These are phyloP conservation scores for Pascua guehoae DNA, from an alignment of 1,284 basidiomycete species.

Conservation along the genomic window DNA sequence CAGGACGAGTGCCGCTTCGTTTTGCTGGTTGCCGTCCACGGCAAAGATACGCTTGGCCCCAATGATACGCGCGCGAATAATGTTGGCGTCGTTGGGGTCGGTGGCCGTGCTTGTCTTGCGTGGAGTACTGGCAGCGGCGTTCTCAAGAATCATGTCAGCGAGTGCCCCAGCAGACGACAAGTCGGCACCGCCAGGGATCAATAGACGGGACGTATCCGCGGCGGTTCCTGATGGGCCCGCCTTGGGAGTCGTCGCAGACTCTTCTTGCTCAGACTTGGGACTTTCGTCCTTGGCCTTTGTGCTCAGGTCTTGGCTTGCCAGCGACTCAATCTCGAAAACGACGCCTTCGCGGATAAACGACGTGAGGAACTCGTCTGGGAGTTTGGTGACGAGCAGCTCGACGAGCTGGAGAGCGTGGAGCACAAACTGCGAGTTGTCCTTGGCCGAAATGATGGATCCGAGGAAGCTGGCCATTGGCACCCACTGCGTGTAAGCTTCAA, in stretches of 20 bases:
- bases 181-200: conserved; percentile 23
- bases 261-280: conserved; percentile 6
- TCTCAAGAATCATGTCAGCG: conserved; percentile 42
- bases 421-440: conserved; percentile 78
- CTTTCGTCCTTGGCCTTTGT: conserved; percentile 14
- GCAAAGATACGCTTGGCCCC: conserved; percentile 62
- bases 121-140: conserved; percentile 38
- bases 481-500: conserved; percentile 53
- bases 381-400: conserved; percentile 77
- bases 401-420: conserved; percentile 85
- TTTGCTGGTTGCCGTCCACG: conserved; percentile 58
- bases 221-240: too few relatives aligned
- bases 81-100: conserved; percentile 83
- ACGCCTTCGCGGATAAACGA: conserved; percentile 89
- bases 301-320: conserved; percentile 62
- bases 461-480: conserved; percentile 89
- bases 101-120: conserved; percentile 47
- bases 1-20: conserved; percentile 63
- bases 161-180: conserved; percentile 11
- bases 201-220: conserved; percentile 14
- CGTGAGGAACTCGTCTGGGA: conserved; percentile 75
- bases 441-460: conserved; percentile 84
- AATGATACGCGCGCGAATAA: conserved; percentile 78
- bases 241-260: conserved; percentile 17
- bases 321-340: conserved; percentile 78